Base-by-base conservation (phyloP, 2,329 filamentous ascomycete genomes). In the Ascosphaera aggregata region DNA sequence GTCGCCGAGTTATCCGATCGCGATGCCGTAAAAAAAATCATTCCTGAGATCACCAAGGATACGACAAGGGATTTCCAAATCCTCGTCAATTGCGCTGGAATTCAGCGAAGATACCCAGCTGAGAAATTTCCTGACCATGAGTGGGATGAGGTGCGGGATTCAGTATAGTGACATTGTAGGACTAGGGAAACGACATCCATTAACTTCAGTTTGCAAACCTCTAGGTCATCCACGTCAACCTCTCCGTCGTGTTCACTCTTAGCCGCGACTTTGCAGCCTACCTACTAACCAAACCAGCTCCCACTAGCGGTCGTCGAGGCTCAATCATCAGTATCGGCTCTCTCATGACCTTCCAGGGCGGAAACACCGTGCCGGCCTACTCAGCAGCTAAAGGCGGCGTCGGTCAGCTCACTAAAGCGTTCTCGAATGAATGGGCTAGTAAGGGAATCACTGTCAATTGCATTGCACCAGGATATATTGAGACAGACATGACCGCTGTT, bases 351-450 rank as follows among this genome's bases (percentile, higher is more conserved):
- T 86, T 86, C 65, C 80, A 92, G 54, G 85, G 85, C 40, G 84
- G 84, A 1, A 65, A 93, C 46, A 92, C 78, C 0, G 80, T 93
- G 1, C 82, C 82, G 0, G 84, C 84, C 1, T 93, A 93, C 53
- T 77, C 84, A 1, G 80, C 82, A 0, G 73, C 71, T 44, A 93
- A 93, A 59, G 84, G 82, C 35, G 84, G 79, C 7, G 74, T 93
- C 0, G 76, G 72, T 4, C 82, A 92, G 60, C 58, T 91, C 42
- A 91, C 81, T 39, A 91, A 89, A 61, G 76, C 76, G 18, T 64
- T 93, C 42, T 73, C 75, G 36, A 93, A 93, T 53, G 80, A 91
- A 60, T 93, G 84, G 84, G 72, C 75, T 0, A 56, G 63, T n/a
- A 68, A 73, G 50, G 82, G 82, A 2, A 67, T 93, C 44, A 80